A percentile compares a stretch with the other conserved stretches of the same genome.
Evolutionary conservation across 345 rosid genomes (phyloP).

Genomic region (Tarenaya hassleriana): DNA sequence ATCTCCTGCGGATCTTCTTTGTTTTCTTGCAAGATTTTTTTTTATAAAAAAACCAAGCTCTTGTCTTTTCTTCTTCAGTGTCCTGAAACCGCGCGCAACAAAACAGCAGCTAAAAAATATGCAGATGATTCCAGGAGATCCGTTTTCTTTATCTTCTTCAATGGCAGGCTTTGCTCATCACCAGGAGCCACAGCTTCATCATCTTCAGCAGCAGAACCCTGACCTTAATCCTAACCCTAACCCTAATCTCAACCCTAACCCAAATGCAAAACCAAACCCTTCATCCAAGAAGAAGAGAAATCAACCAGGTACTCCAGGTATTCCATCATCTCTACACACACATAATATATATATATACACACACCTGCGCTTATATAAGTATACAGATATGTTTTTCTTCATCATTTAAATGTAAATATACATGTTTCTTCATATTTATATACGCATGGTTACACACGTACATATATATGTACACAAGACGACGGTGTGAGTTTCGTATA

Average conservation of each 20-base stretch:
- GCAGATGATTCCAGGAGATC: constrained; percentile 71
- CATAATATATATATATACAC: not conserved
- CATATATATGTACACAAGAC: too few relatives aligned
- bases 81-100: not conserved
- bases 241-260: constrained; percentile 52
- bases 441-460: not conserved
- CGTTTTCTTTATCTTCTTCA: constrained; percentile 47
- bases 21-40: constrained; percentile 32
- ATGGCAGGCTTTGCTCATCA: constrained; percentile 45
- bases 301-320: constrained; percentile 95
- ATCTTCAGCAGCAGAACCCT: constrained; percentile 29
- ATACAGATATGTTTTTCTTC: not conserved
- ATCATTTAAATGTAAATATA: constrained; percentile 7
- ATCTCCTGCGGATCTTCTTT: constrained; percentile 33
- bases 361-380: not conserved
- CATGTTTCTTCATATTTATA: not conserved
- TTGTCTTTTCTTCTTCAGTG: constrained; percentile 28
- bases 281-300: constrained; percentile 73
- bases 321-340: constrained; percentile 2
- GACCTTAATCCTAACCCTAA: constrained; percentile 23
- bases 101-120: constrained; percentile 15
- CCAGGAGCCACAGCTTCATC: constrained; percentile 28
- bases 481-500: too few relatives aligned
- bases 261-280: constrained; percentile 26
- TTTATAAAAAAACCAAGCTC: constrained; percentile 18